These are phyloP conservation scores for Rhodamnia rubescens DNA, from an alignment of 345 rosid species.

Conservation along the genomic window DNA sequence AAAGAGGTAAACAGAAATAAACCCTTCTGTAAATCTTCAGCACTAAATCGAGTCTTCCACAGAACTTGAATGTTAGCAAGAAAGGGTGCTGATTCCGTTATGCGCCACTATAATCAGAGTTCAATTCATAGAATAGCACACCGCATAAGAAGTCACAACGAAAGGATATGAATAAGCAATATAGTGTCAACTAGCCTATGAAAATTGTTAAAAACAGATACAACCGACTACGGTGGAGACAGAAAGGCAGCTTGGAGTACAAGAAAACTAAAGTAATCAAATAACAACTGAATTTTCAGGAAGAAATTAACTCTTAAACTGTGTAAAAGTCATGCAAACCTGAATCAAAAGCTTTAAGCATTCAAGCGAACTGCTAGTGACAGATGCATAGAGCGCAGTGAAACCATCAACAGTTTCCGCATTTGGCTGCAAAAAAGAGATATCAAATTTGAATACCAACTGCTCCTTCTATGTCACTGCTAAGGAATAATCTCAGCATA, in stretches of 20 bases:
- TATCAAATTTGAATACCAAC: not conserved
- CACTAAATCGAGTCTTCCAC: not conserved
- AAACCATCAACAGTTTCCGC: slow-evolving; percentile 68
- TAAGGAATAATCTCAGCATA: too few relatives aligned
- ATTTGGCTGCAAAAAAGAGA: slow-evolving; percentile 55
- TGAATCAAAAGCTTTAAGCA: slow-evolving; percentile 64
- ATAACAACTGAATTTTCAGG: not conserved
- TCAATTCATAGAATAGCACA: not conserved
- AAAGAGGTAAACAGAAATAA: not conserved
- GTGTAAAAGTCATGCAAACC: slow-evolving; percentile 9
- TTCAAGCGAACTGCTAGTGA: slow-evolving; percentile 65
- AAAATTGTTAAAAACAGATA: not conserved
- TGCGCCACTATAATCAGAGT: not conserved
- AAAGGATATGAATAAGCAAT: not conserved
- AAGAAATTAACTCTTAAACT: not conserved
- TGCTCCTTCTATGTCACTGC: not conserved
- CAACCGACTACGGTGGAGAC: not conserved
- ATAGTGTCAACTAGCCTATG: not conserved
- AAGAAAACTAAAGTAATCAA: not conserved
- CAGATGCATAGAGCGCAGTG: slow-evolving; percentile 73
- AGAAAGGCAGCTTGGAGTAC: not conserved
- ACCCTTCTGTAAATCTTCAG: not conserved
- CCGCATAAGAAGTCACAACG: not conserved
- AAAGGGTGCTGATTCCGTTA: not conserved
- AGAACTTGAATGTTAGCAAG: not conserved